These are phyloP conservation scores for Colletotrichum sp. DNA, from an alignment of 2,329 filamentous ascomycete genomes.

Conservation along the genomic window DNA sequence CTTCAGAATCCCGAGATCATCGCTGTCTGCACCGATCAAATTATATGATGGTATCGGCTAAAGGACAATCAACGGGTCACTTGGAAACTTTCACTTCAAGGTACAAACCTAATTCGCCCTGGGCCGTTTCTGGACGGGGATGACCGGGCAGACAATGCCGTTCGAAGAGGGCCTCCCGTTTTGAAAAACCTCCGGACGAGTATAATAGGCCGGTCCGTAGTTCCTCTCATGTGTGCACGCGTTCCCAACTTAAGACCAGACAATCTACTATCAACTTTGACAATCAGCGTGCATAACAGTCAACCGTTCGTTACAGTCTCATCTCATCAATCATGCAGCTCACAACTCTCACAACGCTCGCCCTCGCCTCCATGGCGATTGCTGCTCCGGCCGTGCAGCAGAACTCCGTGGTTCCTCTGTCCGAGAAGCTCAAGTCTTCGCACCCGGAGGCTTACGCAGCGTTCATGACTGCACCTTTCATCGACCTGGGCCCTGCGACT, in stretches of 20 bases:
- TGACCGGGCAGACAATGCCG: background rate
- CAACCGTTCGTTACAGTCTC: background rate
- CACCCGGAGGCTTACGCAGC: conserved; percentile 10
- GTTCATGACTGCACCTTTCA: background rate
- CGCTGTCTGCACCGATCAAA: background rate
- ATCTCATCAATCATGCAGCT: background rate
- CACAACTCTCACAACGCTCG: background rate
- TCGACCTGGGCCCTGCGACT: background rate
- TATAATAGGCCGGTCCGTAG: background rate
- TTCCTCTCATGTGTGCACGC: background rate
- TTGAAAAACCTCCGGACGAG: background rate
- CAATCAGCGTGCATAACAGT: background rate
- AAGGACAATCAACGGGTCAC: background rate
- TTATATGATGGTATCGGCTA: background rate
- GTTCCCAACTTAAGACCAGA: background rate
- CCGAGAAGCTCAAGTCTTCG: background rate
- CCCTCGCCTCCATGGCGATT: background rate
- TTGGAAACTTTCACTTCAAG: background rate
- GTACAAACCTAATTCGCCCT: background rate
- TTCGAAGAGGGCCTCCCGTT: background rate
- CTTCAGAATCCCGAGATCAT: background rate
- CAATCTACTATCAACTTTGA: background rate
- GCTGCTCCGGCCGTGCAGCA: background rate
- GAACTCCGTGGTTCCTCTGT: background rate
- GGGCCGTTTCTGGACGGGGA: background rate